Base-by-base conservation (phyloP, 805 yeast species). In the Myxozyma sirexii region DNA sequence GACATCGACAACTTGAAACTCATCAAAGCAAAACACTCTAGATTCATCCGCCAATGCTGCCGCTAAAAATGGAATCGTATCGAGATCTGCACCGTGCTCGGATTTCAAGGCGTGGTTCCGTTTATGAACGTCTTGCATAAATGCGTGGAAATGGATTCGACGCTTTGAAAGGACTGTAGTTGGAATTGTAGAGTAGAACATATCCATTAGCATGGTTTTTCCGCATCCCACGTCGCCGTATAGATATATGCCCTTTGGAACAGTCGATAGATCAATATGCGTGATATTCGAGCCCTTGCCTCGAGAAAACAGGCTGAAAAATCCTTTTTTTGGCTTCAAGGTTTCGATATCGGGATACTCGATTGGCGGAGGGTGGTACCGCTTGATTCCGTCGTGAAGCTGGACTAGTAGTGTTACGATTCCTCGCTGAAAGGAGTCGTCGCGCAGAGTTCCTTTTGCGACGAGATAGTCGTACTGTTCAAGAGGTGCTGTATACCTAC, bases 181-280 rank as follows among this genome's bases (percentile, higher is more conserved):
- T 4, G 68, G 66, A 17, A 93, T 81, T 0, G 97, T 90, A 21
- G 83, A 78, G 74, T 92, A 94, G 69, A 94, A 94, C 66, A 94
- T 78, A 74, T 94, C 98, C 98, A 94, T 93, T 61, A 94, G 78
- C 97, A 94, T 93, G 6, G 99, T 94, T 71, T 94, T 93, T 3
- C 99, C 99, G 74, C 98, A 92, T 1, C 99, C 99, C 44, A 94
- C 99, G 73, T 94, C 98, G 23, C 99, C 99, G 74, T 89, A 94
- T 31, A 94, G 78, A 70, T 94, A 94, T 6, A 94, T 87, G 3
- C 99, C 99, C 65, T 81, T 78, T 1, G 94, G 97, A 13, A 65
- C 63, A 19, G 62, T 43, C 17, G 57, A 54, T 8, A 41, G 48
- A 15, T 51, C 33, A 44, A 60, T n/a, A 50, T 35, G 29, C 48